Percentiles rank a stretch among this genome's conserved stretches.
Evolutionary conservation across 257 asterid species (phyloP).

Genomic region (Jaltomata sinuosa): DNA sequence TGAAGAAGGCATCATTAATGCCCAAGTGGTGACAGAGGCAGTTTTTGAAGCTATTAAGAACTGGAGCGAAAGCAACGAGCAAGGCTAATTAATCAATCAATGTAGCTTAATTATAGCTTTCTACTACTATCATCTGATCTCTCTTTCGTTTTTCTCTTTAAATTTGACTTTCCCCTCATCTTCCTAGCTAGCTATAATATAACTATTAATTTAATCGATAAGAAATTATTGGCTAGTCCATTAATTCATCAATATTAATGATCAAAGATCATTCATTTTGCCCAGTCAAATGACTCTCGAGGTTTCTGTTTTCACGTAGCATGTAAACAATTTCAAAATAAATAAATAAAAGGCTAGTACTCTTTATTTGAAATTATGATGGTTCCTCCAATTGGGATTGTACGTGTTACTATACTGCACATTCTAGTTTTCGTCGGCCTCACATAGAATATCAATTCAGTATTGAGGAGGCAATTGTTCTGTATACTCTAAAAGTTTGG

Average conservation of each 20-base stretch:
- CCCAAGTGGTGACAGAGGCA: constrained; percentile 54
- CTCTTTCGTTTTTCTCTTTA: not conserved
- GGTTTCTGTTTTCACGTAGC: not conserved
- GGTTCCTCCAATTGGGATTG: too few species aligned
- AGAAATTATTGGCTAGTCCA: not conserved
- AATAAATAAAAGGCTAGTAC: not conserved
- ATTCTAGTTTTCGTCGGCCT: too few species aligned
- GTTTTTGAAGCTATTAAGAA: constrained; percentile 59
- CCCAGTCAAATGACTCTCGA: not conserved
- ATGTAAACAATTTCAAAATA: not conserved
- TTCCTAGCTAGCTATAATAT: not conserved
- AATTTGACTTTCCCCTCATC: not conserved
- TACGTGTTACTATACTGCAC: too few species aligned
- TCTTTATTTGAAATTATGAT: too few species aligned
- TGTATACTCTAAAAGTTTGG: not conserved
- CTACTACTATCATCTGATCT: not conserved
- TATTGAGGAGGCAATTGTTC: too few species aligned
- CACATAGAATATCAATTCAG: too few species aligned
- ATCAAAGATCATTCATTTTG: constrained; percentile 6
- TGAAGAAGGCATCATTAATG: constrained; percentile 34
- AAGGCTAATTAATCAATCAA: constrained; percentile 2
- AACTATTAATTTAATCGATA: not conserved
- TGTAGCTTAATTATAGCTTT: not conserved
- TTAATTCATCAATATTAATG: not conserved
- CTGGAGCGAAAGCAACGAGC: constrained; percentile 41